phyloP scores from a whole-genome alignment of 768 basidiomycete species.

The Cystofilobasidium macerans region DNA sequence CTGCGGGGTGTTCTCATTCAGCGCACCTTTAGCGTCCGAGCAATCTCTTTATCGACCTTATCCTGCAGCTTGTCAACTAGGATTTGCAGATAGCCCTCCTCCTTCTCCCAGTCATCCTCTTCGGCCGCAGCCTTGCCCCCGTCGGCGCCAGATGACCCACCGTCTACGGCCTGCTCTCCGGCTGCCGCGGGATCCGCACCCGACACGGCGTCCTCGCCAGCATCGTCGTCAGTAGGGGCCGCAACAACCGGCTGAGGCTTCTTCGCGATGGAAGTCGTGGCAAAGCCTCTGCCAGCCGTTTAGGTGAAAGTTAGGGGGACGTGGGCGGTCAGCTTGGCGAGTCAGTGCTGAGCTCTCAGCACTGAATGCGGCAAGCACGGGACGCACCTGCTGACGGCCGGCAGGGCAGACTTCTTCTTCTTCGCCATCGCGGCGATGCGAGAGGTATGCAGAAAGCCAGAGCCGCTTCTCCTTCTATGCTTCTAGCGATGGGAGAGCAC shows the following conservation, averaged over 20 bases:
- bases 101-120: conserved; percentile 30
- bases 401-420: conserved; percentile 74
- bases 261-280: conserved; percentile 69
- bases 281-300: conserved; percentile 9
- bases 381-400: conserved; percentile 46
- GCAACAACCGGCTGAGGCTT: conserved; percentile 39
- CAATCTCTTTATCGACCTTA: conserved; percentile 75
- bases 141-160: conserved; percentile 26
- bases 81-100: conserved; percentile 48
- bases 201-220: conserved; percentile 30
- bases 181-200: conserved; percentile 30
- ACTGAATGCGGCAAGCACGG: conserved; percentile 5
- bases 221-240: conserved; percentile 4
- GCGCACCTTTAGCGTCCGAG: conserved; percentile 57
- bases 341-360: neutral
- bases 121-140: conserved; percentile 34
- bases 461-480: neutral
- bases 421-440: conserved; percentile 49
- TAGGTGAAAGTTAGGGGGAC: neutral
- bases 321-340: neutral
- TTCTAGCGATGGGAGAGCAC: neutral
- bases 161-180: neutral
- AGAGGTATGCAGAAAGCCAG: neutral
- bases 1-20: too few species aligned
- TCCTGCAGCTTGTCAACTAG: conserved; percentile 76